Evolutionary conservation across 306 rosid species (phyloP), one percentile per base, ranked within the genome.

Genomic region (Quercus cerris): DNA sequence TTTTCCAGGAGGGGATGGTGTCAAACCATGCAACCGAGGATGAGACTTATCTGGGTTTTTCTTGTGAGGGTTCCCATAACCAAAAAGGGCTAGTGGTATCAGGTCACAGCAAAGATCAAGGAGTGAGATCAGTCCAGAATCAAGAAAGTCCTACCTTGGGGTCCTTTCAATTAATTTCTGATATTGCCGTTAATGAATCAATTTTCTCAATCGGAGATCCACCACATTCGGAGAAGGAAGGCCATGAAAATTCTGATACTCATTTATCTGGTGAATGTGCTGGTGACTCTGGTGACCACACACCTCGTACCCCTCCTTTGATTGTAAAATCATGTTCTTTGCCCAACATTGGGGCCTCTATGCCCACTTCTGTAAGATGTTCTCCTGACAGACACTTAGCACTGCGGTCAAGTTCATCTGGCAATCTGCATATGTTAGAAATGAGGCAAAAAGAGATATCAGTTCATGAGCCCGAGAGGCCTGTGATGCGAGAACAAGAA

Each of bases 351-450:
- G 76, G 73, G 52, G 87, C 79, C 83, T 83, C 77, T 80, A n/a
- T 81, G 8, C 82, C 81, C 76, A 28, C 79, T 76, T 67, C 81
- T 23, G 84, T 49, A 71, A 87, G 28, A 22, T 18, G 15, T 72
- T 81, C 84, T 55, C 77, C 28, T 75, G 56, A 38, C 46, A 81
- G 81, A 69, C 57, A 9, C 59, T 51, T 76, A 28, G 75, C 81
- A 52, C 80, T 82, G 55, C 80, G 46, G 67, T 90, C 97, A 55
- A 95, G 92, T 77, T 95, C 99, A 80, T 90, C 73, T 0, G 89
- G 88, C 64, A 92, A 93, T 83, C 88, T 93, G 33, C 85, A 73
- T 55, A 82, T 77, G 76, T 84, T 85, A 78, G 77, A 80, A 81
- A 69, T 84, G 84, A 78, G 77, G 81, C 67, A 49, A 70, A 84